A percentile compares a stretch with the other conserved stretches of the same genome.
Conservation (phyloP, 1,284 basidiomycete genomes). For the Marasmius oreades region DNA sequence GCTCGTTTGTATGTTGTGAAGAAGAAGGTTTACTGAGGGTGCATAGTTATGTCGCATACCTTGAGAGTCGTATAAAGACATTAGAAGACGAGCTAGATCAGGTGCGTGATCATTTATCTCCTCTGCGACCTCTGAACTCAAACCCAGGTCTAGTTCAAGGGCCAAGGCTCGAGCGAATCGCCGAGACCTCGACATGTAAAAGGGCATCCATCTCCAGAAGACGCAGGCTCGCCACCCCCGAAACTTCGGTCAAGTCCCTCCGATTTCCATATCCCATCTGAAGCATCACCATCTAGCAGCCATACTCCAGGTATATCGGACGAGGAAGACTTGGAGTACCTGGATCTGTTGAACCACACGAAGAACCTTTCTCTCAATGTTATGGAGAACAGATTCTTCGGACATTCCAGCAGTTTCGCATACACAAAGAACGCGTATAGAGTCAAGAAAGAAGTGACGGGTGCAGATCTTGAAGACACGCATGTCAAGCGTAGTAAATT, state of each 20-base stretch:
- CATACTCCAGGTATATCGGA: background rate
- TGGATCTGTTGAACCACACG: background rate
- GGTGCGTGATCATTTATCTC: background rate
- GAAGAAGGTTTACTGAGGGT: background rate
- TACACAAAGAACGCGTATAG: background rate
- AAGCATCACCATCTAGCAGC: background rate
- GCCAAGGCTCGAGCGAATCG: background rate
- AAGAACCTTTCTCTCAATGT: slow-evolving; percentile 4
- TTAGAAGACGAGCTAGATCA: background rate
- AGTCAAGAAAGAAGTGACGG: background rate
- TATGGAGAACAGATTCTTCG: slow-evolving; percentile 2
- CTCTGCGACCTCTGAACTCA: background rate
- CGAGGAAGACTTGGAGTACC: slow-evolving; percentile 1
- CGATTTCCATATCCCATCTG: background rate
- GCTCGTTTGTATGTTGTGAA: too few species aligned
- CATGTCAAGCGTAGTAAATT: slow-evolving; percentile 2
- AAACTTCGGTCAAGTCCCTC: background rate
- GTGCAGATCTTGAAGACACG: background rate
- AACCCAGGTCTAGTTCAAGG: background rate
- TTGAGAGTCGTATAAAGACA: slow-evolving; percentile 1
- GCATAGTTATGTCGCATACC: background rate
- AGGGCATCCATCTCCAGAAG: background rate
- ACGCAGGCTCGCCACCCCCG: background rate
- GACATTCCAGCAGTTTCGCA: background rate
- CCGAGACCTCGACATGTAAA: background rate